Conservation (phyloP, 805 yeast species). For the Yamadazyma olivae region DNA sequence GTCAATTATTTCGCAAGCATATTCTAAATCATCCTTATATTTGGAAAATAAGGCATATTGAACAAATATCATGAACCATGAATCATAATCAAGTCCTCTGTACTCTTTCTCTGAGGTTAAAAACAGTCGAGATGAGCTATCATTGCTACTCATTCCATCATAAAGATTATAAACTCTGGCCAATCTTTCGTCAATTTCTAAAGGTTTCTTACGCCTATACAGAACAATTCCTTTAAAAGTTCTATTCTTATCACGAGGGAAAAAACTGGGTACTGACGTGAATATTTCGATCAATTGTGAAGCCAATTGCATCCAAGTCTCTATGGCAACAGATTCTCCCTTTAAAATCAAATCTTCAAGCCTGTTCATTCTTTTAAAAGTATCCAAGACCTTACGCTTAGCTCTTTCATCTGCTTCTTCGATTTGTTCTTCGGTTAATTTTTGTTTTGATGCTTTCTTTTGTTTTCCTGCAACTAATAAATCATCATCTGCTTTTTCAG, state of each 20-base stretch:
- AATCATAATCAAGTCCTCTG: constrained; percentile 71
- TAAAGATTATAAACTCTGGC: constrained; percentile 64
- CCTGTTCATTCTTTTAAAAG: constrained; percentile 51
- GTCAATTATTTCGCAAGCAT: constrained; percentile 52
- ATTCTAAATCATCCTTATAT: constrained; percentile 61
- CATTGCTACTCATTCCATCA: constrained; percentile 45
- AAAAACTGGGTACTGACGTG: constrained; percentile 71
- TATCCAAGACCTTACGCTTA: constrained; percentile 53
- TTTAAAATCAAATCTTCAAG: constrained; percentile 34
- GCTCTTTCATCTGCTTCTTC: constrained; percentile 56
- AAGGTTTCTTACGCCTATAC: constrained; percentile 56
- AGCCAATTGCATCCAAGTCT: constrained; percentile 81
- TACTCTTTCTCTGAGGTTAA: constrained; percentile 56
- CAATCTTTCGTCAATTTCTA: constrained; percentile 70
- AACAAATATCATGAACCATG: constrained; percentile 85
- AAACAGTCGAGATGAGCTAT: constrained; percentile 24
- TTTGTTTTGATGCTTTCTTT: constrained; percentile 12
- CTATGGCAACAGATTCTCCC: constrained; percentile 54
- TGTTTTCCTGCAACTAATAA: neutral
- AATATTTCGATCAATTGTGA: constrained; percentile 82
- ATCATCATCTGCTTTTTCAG: constrained; percentile 2
- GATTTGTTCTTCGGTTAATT: constrained; percentile 44
- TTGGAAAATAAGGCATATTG: constrained; percentile 68
- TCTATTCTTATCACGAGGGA: constrained; percentile 70
- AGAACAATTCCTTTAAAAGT: constrained; percentile 65